Evolutionary conservation across 768 basidiomycete species (phyloP).

Genomic region (Russula brevipes): DNA sequence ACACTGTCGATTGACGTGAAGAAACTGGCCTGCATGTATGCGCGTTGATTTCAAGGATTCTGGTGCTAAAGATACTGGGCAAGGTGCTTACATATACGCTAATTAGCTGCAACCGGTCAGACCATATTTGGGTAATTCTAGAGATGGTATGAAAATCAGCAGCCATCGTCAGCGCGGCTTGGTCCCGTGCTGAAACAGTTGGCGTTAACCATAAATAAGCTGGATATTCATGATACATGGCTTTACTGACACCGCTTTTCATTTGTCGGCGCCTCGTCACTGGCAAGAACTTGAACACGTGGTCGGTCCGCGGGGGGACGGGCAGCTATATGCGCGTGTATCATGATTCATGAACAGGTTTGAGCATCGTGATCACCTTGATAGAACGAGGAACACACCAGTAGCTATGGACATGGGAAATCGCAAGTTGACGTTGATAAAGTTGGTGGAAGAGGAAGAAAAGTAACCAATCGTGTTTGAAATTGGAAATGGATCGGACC

Average conservation of each 20-base stretch:
- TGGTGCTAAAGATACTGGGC: background rate
- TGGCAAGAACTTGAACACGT: background rate
- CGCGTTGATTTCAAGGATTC: background rate
- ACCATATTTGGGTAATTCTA: slow-evolving; percentile 18
- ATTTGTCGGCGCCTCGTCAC: background rate
- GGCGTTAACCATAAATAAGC: background rate
- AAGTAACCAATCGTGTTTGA: background rate
- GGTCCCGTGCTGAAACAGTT: slow-evolving; percentile 2
- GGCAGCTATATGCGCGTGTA: background rate
- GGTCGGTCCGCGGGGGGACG: background rate
- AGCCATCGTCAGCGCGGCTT: slow-evolving; percentile 1
- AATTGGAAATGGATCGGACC: background rate
- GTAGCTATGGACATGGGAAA: background rate
- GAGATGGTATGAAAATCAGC: slow-evolving; percentile 15
- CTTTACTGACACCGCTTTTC: slow-evolving; percentile 7
- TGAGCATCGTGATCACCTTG: background rate
- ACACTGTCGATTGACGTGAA: slow-evolving; percentile 22
- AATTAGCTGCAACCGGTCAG: slow-evolving; percentile 14
- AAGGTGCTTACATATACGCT: slow-evolving; percentile 20
- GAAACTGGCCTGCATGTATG: slow-evolving; percentile 17
- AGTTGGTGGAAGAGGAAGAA: background rate
- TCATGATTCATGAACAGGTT: background rate
- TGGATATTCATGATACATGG: background rate
- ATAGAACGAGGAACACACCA: background rate
- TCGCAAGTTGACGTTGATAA: background rate